Evolutionary conservation across 257 asterid species (phyloP), one percentile per base, ranked within the genome.

Genomic region (Penstemon eatonii): DNA sequence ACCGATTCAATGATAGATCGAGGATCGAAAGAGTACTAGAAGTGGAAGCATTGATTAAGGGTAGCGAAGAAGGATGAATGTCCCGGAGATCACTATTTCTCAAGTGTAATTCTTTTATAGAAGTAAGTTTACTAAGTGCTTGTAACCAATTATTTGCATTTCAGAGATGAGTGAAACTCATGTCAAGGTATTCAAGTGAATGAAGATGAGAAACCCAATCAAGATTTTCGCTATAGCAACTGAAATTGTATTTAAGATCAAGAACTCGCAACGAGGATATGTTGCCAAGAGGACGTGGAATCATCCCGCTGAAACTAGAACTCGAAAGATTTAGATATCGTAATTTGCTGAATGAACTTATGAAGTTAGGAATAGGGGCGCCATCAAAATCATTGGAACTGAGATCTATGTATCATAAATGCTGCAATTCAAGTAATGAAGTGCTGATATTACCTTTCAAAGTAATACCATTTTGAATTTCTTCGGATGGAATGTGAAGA

Each of bases 141-240:
- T 72, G 41, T 8, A 55, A 6, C 77, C 71, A 76, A 46, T 71
- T 68, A n/a, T 15, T 55, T n/a, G n/a, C n/a, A n/a, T n/a, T n/a
- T n/a, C n/a, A n/a, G n/a, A n/a, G n/a, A n/a, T n/a, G n/a, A n/a
- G n/a, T n/a, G n/a, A n/a, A n/a, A n/a, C n/a, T n/a, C n/a, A n/a
- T n/a, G n/a, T n/a, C n/a, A n/a, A n/a, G n/a, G n/a, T n/a, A n/a
- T n/a, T n/a, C n/a, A n/a, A 71, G 44, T 18, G 50, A 69, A 41
- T 4, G 10, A 75, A 52, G 53, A 46, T 6, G 38, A 44, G 65
- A 67, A 39, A 73, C 4, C 81, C 75, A 77, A 0, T 63, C 65
- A 19, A 76, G 69, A 10, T 18, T 70, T 13, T 66, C 36, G 51
- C 56, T 63, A 8, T 37, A 42, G 44, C 54, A 7, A 58, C 39